phyloP scores from a whole-genome alignment of 768 basidiomycete genomes.

The Calocybe cyanea region DNA sequence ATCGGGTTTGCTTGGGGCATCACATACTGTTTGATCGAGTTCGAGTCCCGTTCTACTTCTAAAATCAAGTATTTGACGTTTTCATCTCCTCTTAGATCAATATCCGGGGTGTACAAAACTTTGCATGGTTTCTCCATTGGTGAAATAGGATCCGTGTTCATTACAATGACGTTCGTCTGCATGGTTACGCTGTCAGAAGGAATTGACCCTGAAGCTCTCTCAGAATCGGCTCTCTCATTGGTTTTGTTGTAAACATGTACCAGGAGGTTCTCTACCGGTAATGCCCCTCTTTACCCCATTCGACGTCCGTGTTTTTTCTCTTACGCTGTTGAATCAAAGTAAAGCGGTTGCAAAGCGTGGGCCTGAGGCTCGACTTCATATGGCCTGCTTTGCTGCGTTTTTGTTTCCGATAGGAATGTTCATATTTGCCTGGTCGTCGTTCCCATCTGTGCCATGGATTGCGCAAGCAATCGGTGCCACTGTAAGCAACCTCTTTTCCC shows the following conservation, averaged over 20 bases:
- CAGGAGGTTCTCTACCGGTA: slow-evolving; percentile 52
- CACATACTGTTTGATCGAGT: slow-evolving; percentile 65
- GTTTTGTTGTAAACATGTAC: slow-evolving; percentile 40
- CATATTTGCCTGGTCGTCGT: slow-evolving; percentile 71
- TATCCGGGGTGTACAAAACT: slow-evolving; percentile 50
- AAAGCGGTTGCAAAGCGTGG: slow-evolving; percentile 30
- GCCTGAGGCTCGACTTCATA: slow-evolving; percentile 59
- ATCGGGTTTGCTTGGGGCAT: slow-evolving; percentile 76
- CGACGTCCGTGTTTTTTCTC: neutral
- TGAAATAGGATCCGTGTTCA: slow-evolving; percentile 56
- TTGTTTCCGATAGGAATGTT: slow-evolving; percentile 60
- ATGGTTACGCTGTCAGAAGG: no score
- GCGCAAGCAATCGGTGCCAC: slow-evolving; percentile 51
- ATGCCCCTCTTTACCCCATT: neutral
- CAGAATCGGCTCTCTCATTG: slow-evolving; percentile 55
- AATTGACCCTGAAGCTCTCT: no score
- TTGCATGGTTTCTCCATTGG: slow-evolving; percentile 61
- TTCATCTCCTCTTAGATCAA: slow-evolving; percentile 36
- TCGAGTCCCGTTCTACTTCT: slow-evolving; percentile 12
- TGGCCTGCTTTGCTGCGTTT: slow-evolving; percentile 50
- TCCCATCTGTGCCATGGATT: slow-evolving; percentile 55
- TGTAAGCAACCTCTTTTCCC: slow-evolving; percentile 26
- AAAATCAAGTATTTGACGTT: no score
- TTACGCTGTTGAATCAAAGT: slow-evolving; percentile 18
- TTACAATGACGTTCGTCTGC: slow-evolving; percentile 51